Evolutionary conservation across 805 yeast genomes (phyloP).

Genomic region (Jamesozyma gamospora): DNA sequence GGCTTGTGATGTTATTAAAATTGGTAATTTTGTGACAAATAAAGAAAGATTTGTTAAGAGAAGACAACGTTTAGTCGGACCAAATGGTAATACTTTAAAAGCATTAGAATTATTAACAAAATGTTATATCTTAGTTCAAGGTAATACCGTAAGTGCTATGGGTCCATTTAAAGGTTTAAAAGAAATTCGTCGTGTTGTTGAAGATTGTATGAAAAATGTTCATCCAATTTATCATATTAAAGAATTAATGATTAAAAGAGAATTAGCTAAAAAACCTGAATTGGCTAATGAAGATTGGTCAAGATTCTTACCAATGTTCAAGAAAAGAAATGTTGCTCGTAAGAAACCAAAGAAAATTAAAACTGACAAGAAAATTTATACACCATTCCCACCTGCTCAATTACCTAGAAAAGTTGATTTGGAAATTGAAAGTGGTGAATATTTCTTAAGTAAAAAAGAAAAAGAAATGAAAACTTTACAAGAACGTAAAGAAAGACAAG

Average conservation of each 20-base stretch:
- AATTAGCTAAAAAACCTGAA: conserved; percentile 89
- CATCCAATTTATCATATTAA: conserved; percentile 98
- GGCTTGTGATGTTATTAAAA: conserved; percentile 94
- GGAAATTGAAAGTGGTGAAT: conserved; percentile 97
- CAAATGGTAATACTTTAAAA: conserved; percentile 91
- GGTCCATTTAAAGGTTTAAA: conserved; percentile 92
- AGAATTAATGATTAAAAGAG: conserved; percentile 95
- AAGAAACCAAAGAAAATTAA: conserved; percentile 68
- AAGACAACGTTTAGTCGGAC: conserved; percentile 93
- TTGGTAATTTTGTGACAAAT: conserved; percentile 78
- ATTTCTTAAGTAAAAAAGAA: conserved; percentile 81
- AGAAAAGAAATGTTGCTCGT: conserved; percentile 91
- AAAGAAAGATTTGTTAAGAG: conserved; percentile 92
- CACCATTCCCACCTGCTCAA: conserved; percentile 98
- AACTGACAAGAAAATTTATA: conserved; percentile 64
- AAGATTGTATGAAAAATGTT: conserved; percentile 92
- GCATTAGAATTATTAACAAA: conserved; percentile 92
- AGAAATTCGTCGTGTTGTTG: conserved; percentile 86
- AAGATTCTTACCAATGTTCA: conserved; percentile 90
- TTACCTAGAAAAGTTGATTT: conserved; percentile 94
- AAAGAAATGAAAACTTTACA: conserved; percentile 61
- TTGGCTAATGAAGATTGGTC: conserved; percentile 95
- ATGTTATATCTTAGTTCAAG: conserved; percentile 93
- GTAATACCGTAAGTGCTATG: conserved; percentile 94
- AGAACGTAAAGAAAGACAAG: conserved; percentile 73